Conservation (phyloP, 2,329 filamentous ascomycete species). For the Epichloe hybrida region DNA sequence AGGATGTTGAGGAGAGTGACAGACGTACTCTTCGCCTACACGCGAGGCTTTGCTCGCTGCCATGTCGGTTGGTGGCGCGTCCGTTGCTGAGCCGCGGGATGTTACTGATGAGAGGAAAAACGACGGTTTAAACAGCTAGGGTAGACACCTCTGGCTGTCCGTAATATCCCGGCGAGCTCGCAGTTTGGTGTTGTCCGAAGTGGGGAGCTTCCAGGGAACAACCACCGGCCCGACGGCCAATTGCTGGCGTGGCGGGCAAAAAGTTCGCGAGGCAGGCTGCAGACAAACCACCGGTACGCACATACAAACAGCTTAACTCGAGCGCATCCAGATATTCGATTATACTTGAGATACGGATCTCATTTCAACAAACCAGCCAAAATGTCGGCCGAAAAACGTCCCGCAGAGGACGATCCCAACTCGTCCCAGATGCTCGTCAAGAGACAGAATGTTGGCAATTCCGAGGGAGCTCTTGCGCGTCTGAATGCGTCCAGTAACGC, state of each 20-base stretch:
- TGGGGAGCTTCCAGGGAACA: slow-evolving; percentile 12
- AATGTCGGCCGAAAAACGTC: slow-evolving; percentile 88
- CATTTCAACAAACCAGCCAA: slow-evolving; percentile 4
- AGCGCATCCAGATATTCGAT: not conserved
- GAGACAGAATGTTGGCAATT: slow-evolving; percentile 56
- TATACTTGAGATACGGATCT: not conserved
- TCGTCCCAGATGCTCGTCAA: slow-evolving; percentile 76
- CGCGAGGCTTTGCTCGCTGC: slow-evolving; percentile 47
- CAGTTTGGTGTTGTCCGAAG: not conserved
- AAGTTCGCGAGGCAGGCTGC: too few relatives aligned
- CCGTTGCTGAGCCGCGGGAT: not conserved
- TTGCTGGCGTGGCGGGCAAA: slow-evolving; percentile 3
- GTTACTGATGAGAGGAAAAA: not conserved
- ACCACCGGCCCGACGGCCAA: slow-evolving; percentile 22
- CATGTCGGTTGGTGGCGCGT: slow-evolving; percentile 23
- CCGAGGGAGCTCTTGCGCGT: slow-evolving; percentile 33
- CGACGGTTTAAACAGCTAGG: too few relatives aligned
- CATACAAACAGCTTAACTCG: not conserved
- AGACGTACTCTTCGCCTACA: slow-evolving; percentile 46
- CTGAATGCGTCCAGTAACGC: slow-evolving; percentile 37
- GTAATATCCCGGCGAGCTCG: not conserved
- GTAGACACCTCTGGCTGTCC: not conserved
- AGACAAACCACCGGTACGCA: too few relatives aligned
- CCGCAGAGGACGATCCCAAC: slow-evolving; percentile 72
- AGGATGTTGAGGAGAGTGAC: not conserved